Evolutionary conservation across 306 rosid genomes (phyloP), one percentile per base, ranked within the genome.

Genomic region (Fagus crenata): DNA sequence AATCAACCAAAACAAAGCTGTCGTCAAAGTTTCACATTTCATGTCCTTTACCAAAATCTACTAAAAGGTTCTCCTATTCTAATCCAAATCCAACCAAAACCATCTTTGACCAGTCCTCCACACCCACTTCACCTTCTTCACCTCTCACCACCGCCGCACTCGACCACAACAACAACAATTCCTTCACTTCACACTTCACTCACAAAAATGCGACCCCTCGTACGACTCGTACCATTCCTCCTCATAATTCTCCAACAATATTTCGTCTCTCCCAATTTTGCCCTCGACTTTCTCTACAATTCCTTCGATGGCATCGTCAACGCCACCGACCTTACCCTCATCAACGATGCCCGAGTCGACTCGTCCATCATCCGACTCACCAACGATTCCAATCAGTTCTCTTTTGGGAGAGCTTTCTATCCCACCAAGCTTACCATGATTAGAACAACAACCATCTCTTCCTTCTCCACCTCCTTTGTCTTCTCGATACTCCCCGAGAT

Each of bases 391-490:
- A 86, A 88, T 79, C 89, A 60, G 33, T 80, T 69, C 83, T 88
- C 97, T 40, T 61, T 76, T 5, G 98, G 97, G 2, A 85, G 98
- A 13, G 81, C 79, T 39, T 92, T 94, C 90, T 79, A 89, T 67
- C 86, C 87, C 5, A 64, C 75, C 0, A 81, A 79, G 64, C 53
- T 89, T 55, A 5, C 43, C 49, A 81, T 79, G 79, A 28, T 28
- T 4, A 82, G 40, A 74, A 39, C 82, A 18, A 39, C 1, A 86
- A 80, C 89, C 28, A 49, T 88, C 13, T 42, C 87, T 22, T 94
- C 98, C 0, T 94, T 94, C 77, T 92, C 97, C 18, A 92, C 97
- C 58, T 87, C 97, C 6, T 94, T 94, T 39, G 89, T 92, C 67
- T 94, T 94, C 84, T 94, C 98, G 5, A 32, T 90, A 32, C 78